phyloP scores from a whole-genome alignment of 352 stramenopile genomes.

The Pythium volutum region DNA sequence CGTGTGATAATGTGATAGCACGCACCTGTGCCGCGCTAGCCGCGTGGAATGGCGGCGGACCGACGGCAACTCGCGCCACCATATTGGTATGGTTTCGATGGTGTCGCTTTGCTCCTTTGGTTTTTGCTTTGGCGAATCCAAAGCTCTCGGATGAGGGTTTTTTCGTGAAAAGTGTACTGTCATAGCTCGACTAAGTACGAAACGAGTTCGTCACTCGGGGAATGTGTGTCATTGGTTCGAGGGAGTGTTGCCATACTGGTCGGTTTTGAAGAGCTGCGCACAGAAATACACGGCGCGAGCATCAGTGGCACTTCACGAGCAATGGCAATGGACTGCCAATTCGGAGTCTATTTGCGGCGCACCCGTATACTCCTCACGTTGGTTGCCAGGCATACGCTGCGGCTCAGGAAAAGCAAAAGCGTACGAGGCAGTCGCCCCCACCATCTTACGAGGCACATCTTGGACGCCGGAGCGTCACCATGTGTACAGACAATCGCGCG shows the following conservation, averaged over 20 bases:
- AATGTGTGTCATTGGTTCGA: background rate
- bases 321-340: no score
- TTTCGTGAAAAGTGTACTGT: background rate
- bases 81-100: background rate
- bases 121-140: constrained; percentile 12
- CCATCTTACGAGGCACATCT: no score
- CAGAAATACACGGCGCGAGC: background rate
- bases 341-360: constrained; percentile 6
- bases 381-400: no score
- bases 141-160: constrained; percentile 11
- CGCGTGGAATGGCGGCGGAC: constrained; percentile 5
- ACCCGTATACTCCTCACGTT: background rate
- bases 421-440: no score
- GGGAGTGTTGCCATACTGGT: constrained; percentile 17
- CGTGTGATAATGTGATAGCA: background rate
- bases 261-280: constrained; percentile 9
- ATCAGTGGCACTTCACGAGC: background rate
- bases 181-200: constrained; percentile 2
- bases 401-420: no score
- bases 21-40: constrained; percentile 10
- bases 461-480: background rate
- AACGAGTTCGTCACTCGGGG: background rate
- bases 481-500: background rate
- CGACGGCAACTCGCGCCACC: constrained; percentile 11
- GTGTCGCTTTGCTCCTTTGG: background rate